phyloP scores from a whole-genome alignment of 495 filamentous ascomycete genomes.

The Thermochaetoides thermophila region DNA sequence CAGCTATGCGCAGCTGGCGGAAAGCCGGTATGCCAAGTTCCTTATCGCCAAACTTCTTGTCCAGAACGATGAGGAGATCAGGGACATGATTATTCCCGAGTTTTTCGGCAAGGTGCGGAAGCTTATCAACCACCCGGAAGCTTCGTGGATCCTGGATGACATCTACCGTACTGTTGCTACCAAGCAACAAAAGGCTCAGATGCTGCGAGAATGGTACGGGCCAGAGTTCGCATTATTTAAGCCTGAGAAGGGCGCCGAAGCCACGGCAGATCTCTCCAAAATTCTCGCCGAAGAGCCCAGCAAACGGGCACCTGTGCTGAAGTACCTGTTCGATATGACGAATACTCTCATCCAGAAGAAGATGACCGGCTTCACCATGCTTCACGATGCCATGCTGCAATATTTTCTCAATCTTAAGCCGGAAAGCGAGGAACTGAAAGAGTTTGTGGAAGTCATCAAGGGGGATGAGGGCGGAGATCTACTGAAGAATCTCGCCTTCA shows the following conservation, averaged over 20 bases:
- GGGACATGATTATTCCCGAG: constrained; percentile 77
- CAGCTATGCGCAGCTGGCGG: constrained; percentile 67
- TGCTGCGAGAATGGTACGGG: constrained; percentile 94
- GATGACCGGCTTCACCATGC: constrained; percentile 83
- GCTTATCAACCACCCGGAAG: constrained; percentile 89
- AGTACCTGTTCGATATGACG: constrained; percentile 66
- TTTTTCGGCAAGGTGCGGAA: constrained; percentile 87
- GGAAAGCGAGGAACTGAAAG: constrained; percentile 62
- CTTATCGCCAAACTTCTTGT: constrained; percentile 88
- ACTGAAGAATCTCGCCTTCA: constrained; percentile 90
- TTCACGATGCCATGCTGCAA: constrained; percentile 96
- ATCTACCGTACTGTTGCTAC: constrained; percentile 79
- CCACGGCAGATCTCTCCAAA: constrained; percentile 42
- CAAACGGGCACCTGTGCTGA: constrained; percentile 76
- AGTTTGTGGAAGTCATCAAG: constrained; percentile 83
- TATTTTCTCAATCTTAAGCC: constrained; percentile 71
- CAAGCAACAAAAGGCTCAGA: constrained; percentile 57
- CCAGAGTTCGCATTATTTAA: constrained; percentile 80
- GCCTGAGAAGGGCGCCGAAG: constrained; percentile 32
- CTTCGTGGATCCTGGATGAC: constrained; percentile 93
- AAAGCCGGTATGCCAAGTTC: constrained; percentile 94
- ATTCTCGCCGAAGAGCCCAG: constrained; percentile 66
- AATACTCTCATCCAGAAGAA: constrained; percentile 91
- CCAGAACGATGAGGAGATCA: constrained; percentile 69
- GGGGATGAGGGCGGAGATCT: constrained; percentile 79